Conservation (phyloP, 148 eudicot genomes). For the Linanthus parryae region DNA sequence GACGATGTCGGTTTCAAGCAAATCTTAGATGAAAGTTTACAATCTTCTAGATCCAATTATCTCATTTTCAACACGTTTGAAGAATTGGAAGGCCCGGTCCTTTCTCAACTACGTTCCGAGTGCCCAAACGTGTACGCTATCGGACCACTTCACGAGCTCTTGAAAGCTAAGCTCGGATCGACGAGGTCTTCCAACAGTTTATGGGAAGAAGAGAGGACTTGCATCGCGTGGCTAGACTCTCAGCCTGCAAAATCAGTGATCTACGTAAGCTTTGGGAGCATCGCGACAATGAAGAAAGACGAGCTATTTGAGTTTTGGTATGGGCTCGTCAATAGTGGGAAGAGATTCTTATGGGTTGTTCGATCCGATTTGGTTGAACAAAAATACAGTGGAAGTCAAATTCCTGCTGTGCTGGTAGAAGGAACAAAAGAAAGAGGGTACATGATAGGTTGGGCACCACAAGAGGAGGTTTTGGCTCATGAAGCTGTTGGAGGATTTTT, state of each 20-base stretch:
- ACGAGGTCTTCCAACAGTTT: conserved; percentile 2
- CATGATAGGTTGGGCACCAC: background rate
- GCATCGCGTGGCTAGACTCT: conserved; percentile 1
- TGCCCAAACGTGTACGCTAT: conserved; percentile 8
- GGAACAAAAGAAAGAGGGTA: background rate
- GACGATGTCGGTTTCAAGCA: background rate
- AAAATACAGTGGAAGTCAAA: background rate
- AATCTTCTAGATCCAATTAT: conserved; percentile 2
- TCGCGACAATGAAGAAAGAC: background rate
- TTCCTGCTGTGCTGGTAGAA: background rate
- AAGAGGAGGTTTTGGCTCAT: conserved; percentile 1
- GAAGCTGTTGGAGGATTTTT: background rate
- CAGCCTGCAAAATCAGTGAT: conserved; percentile 3
- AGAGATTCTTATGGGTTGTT: conserved; percentile 5
- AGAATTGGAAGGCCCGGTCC: conserved; percentile 10
- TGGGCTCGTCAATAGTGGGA: conserved; percentile 10
- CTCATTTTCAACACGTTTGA: conserved; percentile 6
- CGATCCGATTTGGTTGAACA: conserved; percentile 7
- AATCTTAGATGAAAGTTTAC: background rate
- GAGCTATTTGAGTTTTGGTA: conserved; percentile 9
- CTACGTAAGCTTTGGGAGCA: conserved; percentile 11
- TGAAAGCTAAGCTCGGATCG: background rate
- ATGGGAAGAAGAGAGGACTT: background rate
- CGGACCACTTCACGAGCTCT: conserved; percentile 9
- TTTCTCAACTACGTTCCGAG: background rate